A percentile compares a stretch with the other conserved stretches of the same genome.
These are phyloP conservation scores for Urochloa ruziziensis DNA, from an alignment of 176 grass and related monocot genomes.

Conservation along the genomic window DNA sequence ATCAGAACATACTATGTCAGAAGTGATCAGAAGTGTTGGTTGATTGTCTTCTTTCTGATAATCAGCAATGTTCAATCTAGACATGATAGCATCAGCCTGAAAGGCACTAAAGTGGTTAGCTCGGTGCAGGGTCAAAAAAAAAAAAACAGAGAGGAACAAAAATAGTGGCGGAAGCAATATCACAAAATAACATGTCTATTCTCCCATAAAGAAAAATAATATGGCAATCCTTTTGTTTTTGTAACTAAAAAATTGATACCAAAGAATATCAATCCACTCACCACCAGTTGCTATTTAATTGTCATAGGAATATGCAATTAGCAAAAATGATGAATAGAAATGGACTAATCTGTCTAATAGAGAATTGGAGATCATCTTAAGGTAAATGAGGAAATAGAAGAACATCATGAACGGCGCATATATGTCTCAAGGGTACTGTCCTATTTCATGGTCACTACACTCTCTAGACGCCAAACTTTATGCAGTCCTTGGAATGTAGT, in stretches of 20 bases:
- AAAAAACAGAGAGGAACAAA: background rate
- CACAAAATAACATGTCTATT: background rate
- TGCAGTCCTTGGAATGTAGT: background rate
- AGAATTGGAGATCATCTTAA: background rate
- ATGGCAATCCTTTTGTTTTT: background rate
- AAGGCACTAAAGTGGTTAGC: conserved; percentile 18
- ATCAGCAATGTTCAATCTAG: conserved; percentile 70
- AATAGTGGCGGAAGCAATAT: background rate
- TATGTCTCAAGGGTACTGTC: background rate
- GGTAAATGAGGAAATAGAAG: background rate
- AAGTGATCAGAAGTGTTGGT: conserved; percentile 81
- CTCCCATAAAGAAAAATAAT: background rate
- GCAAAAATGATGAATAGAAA: background rate
- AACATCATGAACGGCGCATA: background rate
- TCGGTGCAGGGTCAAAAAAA: background rate
- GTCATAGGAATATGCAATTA: background rate
- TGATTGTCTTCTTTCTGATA: conserved; percentile 53
- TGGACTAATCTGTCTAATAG: background rate
- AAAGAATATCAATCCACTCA: background rate
- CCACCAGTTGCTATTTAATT: background rate
- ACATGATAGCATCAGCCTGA: conserved; percentile 93
- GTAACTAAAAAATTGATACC: background rate
- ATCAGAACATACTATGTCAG: conserved; percentile 84
- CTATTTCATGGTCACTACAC: background rate
- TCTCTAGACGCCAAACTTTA: background rate